These are phyloP conservation scores for Jaltomata sinuosa DNA, from an alignment of 257 asterid species.

Conservation along the genomic window DNA sequence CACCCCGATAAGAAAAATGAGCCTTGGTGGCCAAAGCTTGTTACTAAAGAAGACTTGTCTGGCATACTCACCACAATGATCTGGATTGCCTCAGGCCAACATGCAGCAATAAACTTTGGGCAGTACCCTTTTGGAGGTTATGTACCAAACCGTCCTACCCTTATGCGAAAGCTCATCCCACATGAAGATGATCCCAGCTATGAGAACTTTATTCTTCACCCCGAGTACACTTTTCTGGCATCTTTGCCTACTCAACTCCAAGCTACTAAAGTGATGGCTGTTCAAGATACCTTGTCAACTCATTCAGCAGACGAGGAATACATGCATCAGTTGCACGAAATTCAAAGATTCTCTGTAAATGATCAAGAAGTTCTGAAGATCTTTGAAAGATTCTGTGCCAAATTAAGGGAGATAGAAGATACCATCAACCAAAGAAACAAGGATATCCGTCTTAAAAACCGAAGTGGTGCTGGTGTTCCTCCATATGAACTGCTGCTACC, in stretches of 20 bases:
- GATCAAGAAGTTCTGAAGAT: slow-evolving; percentile 60
- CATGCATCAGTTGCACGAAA: slow-evolving; percentile 49
- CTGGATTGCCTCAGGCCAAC: slow-evolving; percentile 93
- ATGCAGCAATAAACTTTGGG: slow-evolving; percentile 93
- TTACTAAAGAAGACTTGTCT: slow-evolving; percentile 57
- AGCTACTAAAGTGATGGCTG: slow-evolving; percentile 94
- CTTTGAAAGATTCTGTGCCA: slow-evolving; percentile 41
- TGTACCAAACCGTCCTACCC: slow-evolving; percentile 82
- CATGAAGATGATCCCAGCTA: slow-evolving; percentile 36
- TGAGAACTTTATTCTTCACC: slow-evolving; percentile 53
- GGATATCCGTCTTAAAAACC: slow-evolving; percentile 40
- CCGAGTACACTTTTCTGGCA: slow-evolving; percentile 65
- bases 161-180: slow-evolving; percentile 69
- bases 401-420: slow-evolving; percentile 55
- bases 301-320: slow-evolving; percentile 90
- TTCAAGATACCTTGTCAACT: slow-evolving; percentile 79
- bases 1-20: slow-evolving; percentile 61
- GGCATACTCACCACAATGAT: slow-evolving; percentile 60
- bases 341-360: slow-evolving; percentile 43
- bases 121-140: slow-evolving; percentile 92
- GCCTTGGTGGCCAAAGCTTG: slow-evolving; percentile 87
- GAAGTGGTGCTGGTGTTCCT: slow-evolving; percentile 90
- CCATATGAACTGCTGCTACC: slow-evolving; percentile 80
- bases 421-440: slow-evolving; percentile 54
- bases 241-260: slow-evolving; percentile 88